phyloP scores from a whole-genome alignment of 129 eudicot genomes.

The Apium graveolens region DNA sequence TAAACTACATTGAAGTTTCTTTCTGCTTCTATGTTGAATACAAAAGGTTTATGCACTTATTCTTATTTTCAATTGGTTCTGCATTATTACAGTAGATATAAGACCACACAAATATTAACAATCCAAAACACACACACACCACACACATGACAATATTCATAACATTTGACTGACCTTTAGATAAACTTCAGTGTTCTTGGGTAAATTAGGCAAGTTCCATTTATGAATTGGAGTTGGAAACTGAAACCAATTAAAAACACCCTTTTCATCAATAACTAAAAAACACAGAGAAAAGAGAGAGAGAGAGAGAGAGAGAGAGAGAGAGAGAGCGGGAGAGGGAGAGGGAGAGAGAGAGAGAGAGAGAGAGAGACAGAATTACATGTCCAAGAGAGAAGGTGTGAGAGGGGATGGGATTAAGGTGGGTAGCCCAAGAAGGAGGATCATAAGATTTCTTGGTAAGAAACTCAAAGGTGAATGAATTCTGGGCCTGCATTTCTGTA shows the following conservation, averaged over 20 bases:
- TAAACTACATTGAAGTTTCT: no score
- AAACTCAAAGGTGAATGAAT: neutral
- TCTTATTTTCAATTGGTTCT: no score
- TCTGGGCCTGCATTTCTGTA: neutral
- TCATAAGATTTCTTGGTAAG: conserved; percentile 1
- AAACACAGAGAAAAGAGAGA: neutral
- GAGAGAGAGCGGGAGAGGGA: neutral
- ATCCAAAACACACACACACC: no score
- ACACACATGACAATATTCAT: no score
- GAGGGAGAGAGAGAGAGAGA: neutral
- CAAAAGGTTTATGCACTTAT: no score
- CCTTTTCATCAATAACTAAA: neutral
- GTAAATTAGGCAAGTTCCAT: conserved; percentile 94
- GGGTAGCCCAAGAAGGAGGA: conserved; percentile 8
- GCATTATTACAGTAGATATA: no score
- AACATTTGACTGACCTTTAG: conserved; percentile 44
- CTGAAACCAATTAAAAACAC: conserved; percentile 21
- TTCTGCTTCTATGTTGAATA: no score
- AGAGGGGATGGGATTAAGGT: conserved; percentile 6
- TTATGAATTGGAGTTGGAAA: conserved; percentile 91
- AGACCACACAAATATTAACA: no score
- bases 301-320: neutral
- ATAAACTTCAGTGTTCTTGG: conserved; percentile 73
- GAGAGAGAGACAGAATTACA: neutral
- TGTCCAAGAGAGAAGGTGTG: conserved; percentile 11